phyloP scores from a whole-genome alignment of 1,284 basidiomycete species.

The Quambalaria eucalypti region DNA sequence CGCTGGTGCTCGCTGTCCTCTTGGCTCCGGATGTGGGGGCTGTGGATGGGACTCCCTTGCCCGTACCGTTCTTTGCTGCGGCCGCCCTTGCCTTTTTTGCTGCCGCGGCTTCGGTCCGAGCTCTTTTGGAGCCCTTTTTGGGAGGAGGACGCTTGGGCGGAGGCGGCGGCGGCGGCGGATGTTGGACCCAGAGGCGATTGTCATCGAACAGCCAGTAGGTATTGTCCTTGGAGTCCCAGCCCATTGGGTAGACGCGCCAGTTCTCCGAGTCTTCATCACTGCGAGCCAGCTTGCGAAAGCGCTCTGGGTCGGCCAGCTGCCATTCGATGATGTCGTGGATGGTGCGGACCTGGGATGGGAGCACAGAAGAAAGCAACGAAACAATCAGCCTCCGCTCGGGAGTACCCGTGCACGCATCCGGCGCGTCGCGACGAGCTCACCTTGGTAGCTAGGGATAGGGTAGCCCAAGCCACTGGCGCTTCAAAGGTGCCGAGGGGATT shows the following conservation, averaged over 20 bases:
- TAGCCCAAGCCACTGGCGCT: constrained; percentile 47
- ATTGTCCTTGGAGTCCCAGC: constrained; percentile 70
- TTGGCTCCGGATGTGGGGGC: too few relatives aligned
- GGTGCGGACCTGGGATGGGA: constrained; percentile 27
- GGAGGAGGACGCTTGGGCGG: not conserved
- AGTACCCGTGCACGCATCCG: too few relatives aligned
- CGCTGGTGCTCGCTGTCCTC: not conserved
- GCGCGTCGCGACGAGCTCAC: too few relatives aligned
- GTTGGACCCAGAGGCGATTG: constrained; percentile 78
- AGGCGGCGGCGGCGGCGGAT: constrained; percentile 47
- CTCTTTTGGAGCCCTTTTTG: constrained; percentile 14
- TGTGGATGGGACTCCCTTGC: too few relatives aligned
- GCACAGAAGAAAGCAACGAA: not conserved
- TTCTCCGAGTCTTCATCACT: constrained; percentile 51
- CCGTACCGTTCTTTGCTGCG: too few relatives aligned
- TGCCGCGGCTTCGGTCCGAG: constrained; percentile 13
- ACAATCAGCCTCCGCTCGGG: too few relatives aligned
- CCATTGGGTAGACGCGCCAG: constrained; percentile 69
- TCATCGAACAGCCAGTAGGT: constrained; percentile 81
- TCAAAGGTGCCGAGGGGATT: constrained; percentile 29
- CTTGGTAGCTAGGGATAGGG: constrained; percentile 50
- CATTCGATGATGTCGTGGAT: constrained; percentile 50
- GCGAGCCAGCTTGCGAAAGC: constrained; percentile 51
- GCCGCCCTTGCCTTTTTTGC: constrained; percentile 17
- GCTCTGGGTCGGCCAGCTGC: constrained; percentile 52